These are phyloP conservation scores for Geotrichum ghanense DNA, from an alignment of 805 yeast species.

Conservation along the genomic window DNA sequence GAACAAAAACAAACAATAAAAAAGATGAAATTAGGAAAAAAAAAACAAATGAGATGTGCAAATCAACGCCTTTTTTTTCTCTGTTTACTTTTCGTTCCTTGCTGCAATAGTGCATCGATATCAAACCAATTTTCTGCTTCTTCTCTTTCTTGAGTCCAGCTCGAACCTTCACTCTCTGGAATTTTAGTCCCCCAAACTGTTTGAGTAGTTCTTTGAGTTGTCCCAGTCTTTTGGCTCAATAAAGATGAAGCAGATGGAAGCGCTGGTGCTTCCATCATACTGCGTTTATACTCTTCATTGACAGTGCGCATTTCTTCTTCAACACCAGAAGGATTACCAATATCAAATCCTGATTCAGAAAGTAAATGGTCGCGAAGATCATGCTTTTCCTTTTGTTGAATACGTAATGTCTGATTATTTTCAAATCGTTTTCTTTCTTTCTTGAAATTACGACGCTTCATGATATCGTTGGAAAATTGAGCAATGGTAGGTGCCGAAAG, in stretches of 20 bases:
- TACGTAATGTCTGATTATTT: background rate
- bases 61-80: too few species aligned
- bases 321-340: background rate
- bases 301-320: background rate
- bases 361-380: background rate
- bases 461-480: background rate
- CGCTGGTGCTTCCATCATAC: background rate
- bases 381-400: background rate
- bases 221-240: background rate
- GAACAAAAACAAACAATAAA: too few species aligned
- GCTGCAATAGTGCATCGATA: background rate
- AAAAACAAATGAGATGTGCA: too few species aligned
- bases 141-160: background rate
- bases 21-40: too few species aligned
- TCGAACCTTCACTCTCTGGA: background rate
- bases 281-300: background rate
- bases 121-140: slow-evolving; percentile 1
- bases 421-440: background rate
- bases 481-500: background rate
- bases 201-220: too few species aligned
- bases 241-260: background rate
- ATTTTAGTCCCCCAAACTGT: background rate
- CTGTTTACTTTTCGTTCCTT: background rate
- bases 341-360: background rate
- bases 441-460: background rate